A percentile compares a stretch with the other conserved stretches of the same genome.
These are phyloP conservation scores for Trichoderma hamatum DNA, from an alignment of 2,329 filamentous ascomycete genomes.

Conservation along the genomic window DNA sequence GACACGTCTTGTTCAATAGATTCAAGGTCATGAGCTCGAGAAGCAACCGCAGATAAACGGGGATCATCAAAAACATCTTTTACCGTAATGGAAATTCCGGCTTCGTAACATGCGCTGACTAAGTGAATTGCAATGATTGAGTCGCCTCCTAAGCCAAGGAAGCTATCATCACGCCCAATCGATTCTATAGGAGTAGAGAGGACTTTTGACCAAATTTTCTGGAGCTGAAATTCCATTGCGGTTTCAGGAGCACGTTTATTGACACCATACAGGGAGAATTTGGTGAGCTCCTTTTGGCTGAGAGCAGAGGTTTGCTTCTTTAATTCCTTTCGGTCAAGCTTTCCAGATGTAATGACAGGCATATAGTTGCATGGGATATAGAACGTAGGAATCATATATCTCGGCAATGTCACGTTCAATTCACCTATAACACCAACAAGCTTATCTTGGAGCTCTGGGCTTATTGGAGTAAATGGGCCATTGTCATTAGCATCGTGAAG, in stretches of 20 bases:
- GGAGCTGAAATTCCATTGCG: slow-evolving; percentile 12
- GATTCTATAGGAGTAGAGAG: slow-evolving; percentile 9
- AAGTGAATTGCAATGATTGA: slow-evolving; percentile 31
- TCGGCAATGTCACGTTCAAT: slow-evolving; percentile 25
- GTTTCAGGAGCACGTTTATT: slow-evolving; percentile 12
- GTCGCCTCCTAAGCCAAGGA: slow-evolving; percentile 42
- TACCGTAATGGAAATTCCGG: slow-evolving; percentile 25
- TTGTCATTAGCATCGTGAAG: slow-evolving; percentile 3
- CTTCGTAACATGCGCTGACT: slow-evolving; percentile 15
- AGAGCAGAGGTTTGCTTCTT: not conserved
- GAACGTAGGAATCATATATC: slow-evolving; percentile 31
- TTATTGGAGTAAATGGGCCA: slow-evolving; percentile 26
- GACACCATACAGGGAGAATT: not conserved
- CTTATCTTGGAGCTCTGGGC: slow-evolving; percentile 24
- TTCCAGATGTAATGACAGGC: slow-evolving; percentile 28
- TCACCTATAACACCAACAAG: slow-evolving; percentile 28
- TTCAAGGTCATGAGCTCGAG: not conserved
- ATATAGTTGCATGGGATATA: slow-evolving; percentile 31
- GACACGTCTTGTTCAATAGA: not conserved
- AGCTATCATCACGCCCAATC: slow-evolving; percentile 29
- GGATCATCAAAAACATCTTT: slow-evolving; percentile 24
- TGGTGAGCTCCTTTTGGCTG: not conserved
- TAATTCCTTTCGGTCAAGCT: slow-evolving; percentile 28
- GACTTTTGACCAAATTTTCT: slow-evolving; percentile 29
- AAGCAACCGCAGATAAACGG: slow-evolving; percentile 15